Conservation (phyloP, 2,329 filamentous ascomycete genomes). For the Boeremia lycopersici region DNA sequence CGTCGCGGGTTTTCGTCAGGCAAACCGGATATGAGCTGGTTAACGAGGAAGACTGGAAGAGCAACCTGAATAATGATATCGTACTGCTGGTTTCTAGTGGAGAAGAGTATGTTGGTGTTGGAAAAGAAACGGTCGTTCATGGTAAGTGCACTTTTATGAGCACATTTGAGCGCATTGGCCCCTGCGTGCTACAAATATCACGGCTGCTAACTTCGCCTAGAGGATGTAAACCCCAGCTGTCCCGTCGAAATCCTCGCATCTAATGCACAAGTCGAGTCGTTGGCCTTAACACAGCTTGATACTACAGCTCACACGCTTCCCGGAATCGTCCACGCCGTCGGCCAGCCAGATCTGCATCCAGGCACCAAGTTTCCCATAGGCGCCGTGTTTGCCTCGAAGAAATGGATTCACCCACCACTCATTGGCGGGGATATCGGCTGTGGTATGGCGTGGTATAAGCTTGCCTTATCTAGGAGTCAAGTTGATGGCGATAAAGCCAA, state of each 20-base stretch:
- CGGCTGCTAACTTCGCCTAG: conserved; percentile 6
- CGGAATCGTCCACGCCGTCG: conserved; percentile 43
- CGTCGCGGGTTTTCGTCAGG: conserved; percentile 34
- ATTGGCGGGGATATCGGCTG: conserved; percentile 50
- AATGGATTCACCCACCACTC: conserved; percentile 47
- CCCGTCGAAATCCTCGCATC: conserved; percentile 33
- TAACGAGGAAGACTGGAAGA: conserved; percentile 35
- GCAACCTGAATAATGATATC: conserved; percentile 30
- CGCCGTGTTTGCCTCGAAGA: conserved; percentile 42
- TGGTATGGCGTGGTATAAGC: conserved; percentile 49
- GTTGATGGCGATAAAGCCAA: conserved; percentile 43
- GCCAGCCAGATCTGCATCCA: conserved; percentile 47
- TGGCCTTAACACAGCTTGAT: conserved; percentile 39
- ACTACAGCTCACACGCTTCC: conserved; percentile 41
- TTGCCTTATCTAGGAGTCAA: conserved; percentile 35
- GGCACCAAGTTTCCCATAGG: conserved; percentile 49
- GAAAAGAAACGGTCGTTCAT: conserved; percentile 22
- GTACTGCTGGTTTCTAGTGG: conserved; percentile 39
- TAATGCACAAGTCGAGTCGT: conserved; percentile 36
- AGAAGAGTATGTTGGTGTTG: conserved; percentile 42
- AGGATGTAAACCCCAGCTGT: conserved; percentile 24
- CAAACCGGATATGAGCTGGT: conserved; percentile 36
- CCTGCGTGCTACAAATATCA: conserved; percentile 9
- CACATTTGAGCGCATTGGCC: conserved; percentile 30
- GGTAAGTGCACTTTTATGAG: conserved; percentile 27